Percentiles rank a stretch among this genome's conserved stretches.
Evolutionary conservation across 768 basidiomycete species (phyloP).

Genomic region (Holtermanniella nyarrowii): DNA sequence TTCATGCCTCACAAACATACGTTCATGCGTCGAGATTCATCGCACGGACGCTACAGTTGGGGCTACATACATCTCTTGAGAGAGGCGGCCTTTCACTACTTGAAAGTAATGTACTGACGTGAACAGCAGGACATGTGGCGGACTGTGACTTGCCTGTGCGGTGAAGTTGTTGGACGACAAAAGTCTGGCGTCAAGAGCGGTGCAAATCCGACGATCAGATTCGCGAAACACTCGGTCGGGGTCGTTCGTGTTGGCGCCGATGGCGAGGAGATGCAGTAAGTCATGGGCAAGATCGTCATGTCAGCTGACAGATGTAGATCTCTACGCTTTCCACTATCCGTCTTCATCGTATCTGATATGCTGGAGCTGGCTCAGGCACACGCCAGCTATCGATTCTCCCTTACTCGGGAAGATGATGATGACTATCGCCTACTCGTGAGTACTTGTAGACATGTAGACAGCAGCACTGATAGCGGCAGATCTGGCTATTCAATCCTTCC

Average conservation of each 20-base stretch:
- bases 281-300: too few relatives aligned
- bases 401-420: conserved; percentile 79
- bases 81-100: conserved; percentile 6
- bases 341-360: conserved; percentile 88
- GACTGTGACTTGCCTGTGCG: conserved; percentile 65
- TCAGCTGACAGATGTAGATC: too few relatives aligned
- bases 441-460: conserved; percentile 5
- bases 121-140: conserved; percentile 53
- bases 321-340: conserved; percentile 55
- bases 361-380: conserved; percentile 82
- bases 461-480: conserved; percentile 43
- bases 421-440: conserved; percentile 66
- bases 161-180: conserved; percentile 57
- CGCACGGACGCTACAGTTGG: conserved; percentile 81
- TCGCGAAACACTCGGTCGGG: conserved; percentile 76
- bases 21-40: conserved; percentile 61
- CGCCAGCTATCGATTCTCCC: conserved; percentile 81
- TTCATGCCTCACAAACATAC: conserved; percentile 60
- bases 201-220: conserved; percentile 42
- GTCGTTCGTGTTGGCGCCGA: conserved; percentile 45
- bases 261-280: conserved; percentile 53
- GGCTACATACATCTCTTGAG: conserved; percentile 50
- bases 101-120: conserved; percentile 11
- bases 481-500: conserved; percentile 91
- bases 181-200: conserved; percentile 11